These are phyloP conservation scores for Westerdykella ornata DNA, from an alignment of 2,329 filamentous ascomycete genomes.

Conservation along the genomic window DNA sequence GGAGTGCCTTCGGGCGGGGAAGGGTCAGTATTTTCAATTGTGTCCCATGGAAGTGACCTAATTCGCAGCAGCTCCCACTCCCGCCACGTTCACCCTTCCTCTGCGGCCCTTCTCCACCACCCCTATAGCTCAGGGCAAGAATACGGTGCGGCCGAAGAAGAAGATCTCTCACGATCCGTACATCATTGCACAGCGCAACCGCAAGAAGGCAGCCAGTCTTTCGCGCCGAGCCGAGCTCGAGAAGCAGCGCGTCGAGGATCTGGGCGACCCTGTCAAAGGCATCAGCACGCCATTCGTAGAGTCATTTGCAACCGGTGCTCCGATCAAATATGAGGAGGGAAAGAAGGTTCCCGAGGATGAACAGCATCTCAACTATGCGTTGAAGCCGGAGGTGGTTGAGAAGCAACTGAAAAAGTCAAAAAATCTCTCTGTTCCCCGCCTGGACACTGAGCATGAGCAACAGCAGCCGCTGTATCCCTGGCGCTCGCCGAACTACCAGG, in stretches of 20 bases:
- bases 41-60: neutral
- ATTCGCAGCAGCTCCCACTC: conserved; percentile 14
- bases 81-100: conserved; percentile 45
- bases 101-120: conserved; percentile 56
- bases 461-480: conserved; percentile 8
- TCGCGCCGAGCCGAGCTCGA: conserved; percentile 65
- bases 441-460: conserved; percentile 7
- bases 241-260: conserved; percentile 55
- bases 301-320: conserved; percentile 62
- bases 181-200: conserved; percentile 69
- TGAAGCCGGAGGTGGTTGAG: conserved; percentile 62
- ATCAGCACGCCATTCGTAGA: conserved; percentile 73
- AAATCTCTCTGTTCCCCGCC: conserved; percentile 55
- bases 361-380: conserved; percentile 65
- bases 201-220: conserved; percentile 76
- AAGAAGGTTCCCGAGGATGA: conserved; percentile 23
- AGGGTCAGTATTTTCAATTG: conserved; percentile 20
- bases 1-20: conserved; percentile 39
- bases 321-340: conserved; percentile 19
- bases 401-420: conserved; percentile 61
- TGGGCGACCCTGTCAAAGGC: conserved; percentile 76
- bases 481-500: conserved; percentile 3
- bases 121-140: conserved; percentile 52
- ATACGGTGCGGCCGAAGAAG: conserved; percentile 45
- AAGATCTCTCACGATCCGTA: conserved; percentile 73